These are phyloP conservation scores for Striga hermonthica DNA, from an alignment of 305 asterid species.

Conservation along the genomic window DNA sequence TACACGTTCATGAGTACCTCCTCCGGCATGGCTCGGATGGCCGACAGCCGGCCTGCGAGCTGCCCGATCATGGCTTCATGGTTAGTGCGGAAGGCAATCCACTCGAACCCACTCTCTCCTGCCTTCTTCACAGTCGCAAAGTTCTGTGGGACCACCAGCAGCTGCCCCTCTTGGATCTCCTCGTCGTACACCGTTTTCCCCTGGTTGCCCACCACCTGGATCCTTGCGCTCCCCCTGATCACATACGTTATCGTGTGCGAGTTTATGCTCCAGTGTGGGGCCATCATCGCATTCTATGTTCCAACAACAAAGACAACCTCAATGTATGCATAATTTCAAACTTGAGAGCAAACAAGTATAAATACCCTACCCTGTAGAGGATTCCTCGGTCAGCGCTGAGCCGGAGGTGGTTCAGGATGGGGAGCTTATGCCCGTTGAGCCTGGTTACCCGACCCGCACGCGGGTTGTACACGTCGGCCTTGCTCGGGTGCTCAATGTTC, in stretches of 20 bases:
- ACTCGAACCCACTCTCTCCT: slow-evolving; percentile 53
- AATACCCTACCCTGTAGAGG: slow-evolving; percentile 48
- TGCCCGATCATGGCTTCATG: slow-evolving; percentile 47
- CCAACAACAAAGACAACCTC: too few relatives aligned
- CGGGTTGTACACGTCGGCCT: slow-evolving; percentile 58
- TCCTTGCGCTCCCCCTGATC: slow-evolving; percentile 44
- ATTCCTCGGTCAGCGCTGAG: slow-evolving; percentile 64
- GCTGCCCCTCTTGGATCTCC: slow-evolving; percentile 45
- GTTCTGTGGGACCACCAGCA: slow-evolving; percentile 57
- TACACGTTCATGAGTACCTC: slow-evolving; percentile 49
- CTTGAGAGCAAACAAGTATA: too few relatives aligned
- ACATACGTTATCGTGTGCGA: slow-evolving; percentile 49
- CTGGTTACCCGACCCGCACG: slow-evolving; percentile 58
- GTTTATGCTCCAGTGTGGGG: slow-evolving; percentile 59
- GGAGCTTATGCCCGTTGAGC: slow-evolving; percentile 53
- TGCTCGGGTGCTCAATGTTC: slow-evolving; percentile 45
- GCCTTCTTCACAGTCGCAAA: slow-evolving; percentile 52
- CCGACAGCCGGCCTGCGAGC: slow-evolving; percentile 57
- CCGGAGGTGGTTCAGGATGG: slow-evolving; percentile 47
- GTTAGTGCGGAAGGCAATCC: slow-evolving; percentile 55
- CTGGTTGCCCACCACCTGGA: slow-evolving; percentile 49
- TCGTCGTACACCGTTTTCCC: slow-evolving; percentile 47
- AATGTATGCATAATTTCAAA: too few relatives aligned
- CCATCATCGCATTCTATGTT: slow-evolving; percentile 50
- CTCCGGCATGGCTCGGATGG: slow-evolving; percentile 46